A percentile compares a stretch with the other conserved stretches of the same genome.
Evolutionary conservation across 805 yeast genomes (phyloP).

Genomic region (Metschnikowia lochheadii): DNA sequence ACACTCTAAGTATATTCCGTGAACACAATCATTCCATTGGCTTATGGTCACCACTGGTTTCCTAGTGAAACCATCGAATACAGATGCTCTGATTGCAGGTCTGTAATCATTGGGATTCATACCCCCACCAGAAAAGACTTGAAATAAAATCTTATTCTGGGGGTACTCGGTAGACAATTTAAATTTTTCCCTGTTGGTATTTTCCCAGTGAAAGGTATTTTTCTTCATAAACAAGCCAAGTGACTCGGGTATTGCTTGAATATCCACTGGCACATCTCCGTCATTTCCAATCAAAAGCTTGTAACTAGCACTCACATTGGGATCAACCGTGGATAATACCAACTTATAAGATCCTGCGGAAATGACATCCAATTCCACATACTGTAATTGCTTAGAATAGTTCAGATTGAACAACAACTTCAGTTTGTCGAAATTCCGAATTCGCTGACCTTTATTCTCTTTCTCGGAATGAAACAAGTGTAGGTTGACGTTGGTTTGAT

Average conservation of each 20-base stretch:
- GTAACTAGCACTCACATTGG: slow-evolving; percentile 26
- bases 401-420: slow-evolving; percentile 25
- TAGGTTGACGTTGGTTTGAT: slow-evolving; percentile 32
- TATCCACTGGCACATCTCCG: slow-evolving; percentile 4
- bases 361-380: slow-evolving; percentile 18
- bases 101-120: slow-evolving; percentile 26
- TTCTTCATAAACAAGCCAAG: slow-evolving; percentile 34
- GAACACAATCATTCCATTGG: slow-evolving; percentile 38
- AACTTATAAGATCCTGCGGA: slow-evolving; percentile 40
- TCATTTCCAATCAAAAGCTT: slow-evolving; percentile 28
- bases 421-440: slow-evolving; percentile 21
- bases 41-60: slow-evolving; percentile 33
- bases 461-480: slow-evolving; percentile 42
- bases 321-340: slow-evolving; percentile 44
- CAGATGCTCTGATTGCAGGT: slow-evolving; percentile 44
- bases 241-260: slow-evolving; percentile 21
- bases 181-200: slow-evolving; percentile 36
- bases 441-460: slow-evolving; percentile 18
- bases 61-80: slow-evolving; percentile 29
- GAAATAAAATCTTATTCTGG: slow-evolving; percentile 23
- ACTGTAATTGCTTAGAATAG: slow-evolving; percentile 36
- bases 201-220: slow-evolving; percentile 34
- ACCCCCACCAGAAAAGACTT: slow-evolving; percentile 20
- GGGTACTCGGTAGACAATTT: slow-evolving; percentile 21
- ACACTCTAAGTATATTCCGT: slow-evolving; percentile 42